Base-by-base conservation (phyloP, 208 protist species). In the Crithidia fasciculata region DNA sequence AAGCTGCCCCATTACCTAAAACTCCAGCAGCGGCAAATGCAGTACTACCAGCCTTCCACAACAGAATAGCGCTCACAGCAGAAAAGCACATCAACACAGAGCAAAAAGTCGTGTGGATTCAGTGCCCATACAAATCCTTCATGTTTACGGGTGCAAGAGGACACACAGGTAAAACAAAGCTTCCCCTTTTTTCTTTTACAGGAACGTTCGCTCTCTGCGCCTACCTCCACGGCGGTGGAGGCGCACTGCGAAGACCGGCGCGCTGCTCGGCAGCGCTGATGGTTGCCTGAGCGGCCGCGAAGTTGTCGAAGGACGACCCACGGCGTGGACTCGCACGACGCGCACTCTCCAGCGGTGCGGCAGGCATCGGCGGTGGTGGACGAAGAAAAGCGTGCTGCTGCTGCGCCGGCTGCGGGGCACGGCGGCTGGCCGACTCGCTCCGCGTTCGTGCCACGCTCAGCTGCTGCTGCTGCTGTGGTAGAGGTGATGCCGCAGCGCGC, bases 141-240 rank as follows among this genome's bases (percentile, higher is more conserved):
- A 28, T 28, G 28, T 28, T 28, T 28, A 28, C 28, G 28, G 1
- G 28, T 28, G 28, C 28, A 28, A 28, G 28, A 28, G 1, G 28
- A 28, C 28, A 1, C 28, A 28, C 28, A 1, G 28, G 28, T 28
- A 28, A 1, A 28, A 28, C 28, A 1, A 1, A 52, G 5, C 19
- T 40, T 45, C 8, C 8, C 41, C 18, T 39, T 54, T 43, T 39
- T 54, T n/a, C n/a, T 47, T 36, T 8, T 28, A 28, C 28, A 28
- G 28, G 1, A 28, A 28, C 28, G 28, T 28, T 28, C 28, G 28
- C 28, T 28, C 28, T 28, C 28, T 28, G 28, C 28, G 28, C 10
- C 55, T 63, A 79, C 41, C 50, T 55, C 66, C 74, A 79, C 58
- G 74, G 57, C 18, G 72, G 72, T 0, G 56, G 54, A 9, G 67